These are phyloP conservation scores for Aspergillus sp. DNA, from an alignment of 2,329 filamentous ascomycete species.

Conservation along the genomic window DNA sequence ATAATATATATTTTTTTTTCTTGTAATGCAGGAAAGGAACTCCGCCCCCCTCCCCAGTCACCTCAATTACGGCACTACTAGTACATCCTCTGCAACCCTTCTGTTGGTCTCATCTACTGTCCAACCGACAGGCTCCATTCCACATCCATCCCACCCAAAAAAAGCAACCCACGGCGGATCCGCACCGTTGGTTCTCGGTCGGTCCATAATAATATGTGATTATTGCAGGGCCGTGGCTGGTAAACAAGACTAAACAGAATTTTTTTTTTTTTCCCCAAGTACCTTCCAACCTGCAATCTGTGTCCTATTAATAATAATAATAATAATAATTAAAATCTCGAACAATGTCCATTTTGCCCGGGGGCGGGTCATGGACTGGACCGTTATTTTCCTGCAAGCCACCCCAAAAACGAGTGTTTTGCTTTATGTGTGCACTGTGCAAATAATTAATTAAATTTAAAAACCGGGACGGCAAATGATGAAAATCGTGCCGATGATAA, in stretches of 20 bases:
- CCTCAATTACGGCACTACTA: too few species aligned
- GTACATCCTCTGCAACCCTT: too few species aligned
- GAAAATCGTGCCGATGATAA: background rate
- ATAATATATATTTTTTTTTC: too few species aligned
- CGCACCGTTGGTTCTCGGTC: conserved; percentile 3
- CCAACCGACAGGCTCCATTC: background rate
- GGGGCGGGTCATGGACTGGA: background rate
- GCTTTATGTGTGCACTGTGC: background rate
- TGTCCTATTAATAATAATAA: too few species aligned
- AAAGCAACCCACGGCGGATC: conserved; percentile 2
- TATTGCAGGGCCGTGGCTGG: background rate
- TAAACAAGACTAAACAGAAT: background rate
- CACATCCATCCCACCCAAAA: background rate
- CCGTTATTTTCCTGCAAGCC: background rate
- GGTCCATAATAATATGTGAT: background rate
- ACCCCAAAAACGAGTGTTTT: background rate
- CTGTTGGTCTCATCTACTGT: background rate
- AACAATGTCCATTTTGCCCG: background rate
- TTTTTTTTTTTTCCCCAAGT: background rate
- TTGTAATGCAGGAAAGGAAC: background rate
- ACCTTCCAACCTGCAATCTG: too few species aligned
- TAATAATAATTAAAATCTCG: too few species aligned
- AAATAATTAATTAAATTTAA: background rate
- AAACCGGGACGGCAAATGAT: background rate
- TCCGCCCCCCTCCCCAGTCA: background rate